Conservation (phyloP, 1,284 basidiomycete genomes). For the Leccinum subfulvum region DNA sequence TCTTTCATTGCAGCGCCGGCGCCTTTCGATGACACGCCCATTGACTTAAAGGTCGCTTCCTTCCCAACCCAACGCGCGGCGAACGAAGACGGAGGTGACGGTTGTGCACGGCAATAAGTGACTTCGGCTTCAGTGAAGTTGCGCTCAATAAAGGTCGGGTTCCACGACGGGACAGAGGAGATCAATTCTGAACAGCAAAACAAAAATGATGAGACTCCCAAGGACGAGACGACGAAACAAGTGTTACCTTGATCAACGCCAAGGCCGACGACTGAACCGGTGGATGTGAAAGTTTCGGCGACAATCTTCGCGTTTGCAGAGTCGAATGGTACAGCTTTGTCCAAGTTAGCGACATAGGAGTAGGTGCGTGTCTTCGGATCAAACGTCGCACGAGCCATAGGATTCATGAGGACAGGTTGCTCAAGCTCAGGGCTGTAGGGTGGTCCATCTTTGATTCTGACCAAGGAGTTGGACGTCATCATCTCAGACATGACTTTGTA, state of each 20-base stretch:
- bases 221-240: conserved; percentile 1
- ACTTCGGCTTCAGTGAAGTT: conserved; percentile 94
- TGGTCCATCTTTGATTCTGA: conserved; percentile 93
- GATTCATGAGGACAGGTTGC: conserved; percentile 87
- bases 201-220: conserved; percentile 11
- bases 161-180: conserved; percentile 86
- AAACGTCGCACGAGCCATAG: conserved; percentile 82
- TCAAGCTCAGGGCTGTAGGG: conserved; percentile 91
- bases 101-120: conserved; percentile 84
- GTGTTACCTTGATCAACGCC: conserved; percentile 80
- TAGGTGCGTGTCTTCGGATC: conserved; percentile 85
- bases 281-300: conserved; percentile 50
- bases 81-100: conserved; percentile 87
- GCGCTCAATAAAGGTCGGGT: conserved; percentile 84
- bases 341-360: conserved; percentile 69
- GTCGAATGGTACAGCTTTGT: conserved; percentile 54
- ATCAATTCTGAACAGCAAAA: conserved; percentile 74
- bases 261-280: conserved; percentile 59
- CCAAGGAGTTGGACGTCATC: conserved; percentile 90
- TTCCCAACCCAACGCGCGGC: conserved; percentile 97
- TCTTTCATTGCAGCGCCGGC: conserved; percentile 93
- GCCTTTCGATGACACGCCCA: conserved; percentile 88
- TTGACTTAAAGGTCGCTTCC: conserved; percentile 98
- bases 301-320: conserved; percentile 68
- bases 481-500: conserved; percentile 95